Conservation (phyloP, 2,329 filamentous ascomycete genomes). For the Tolypocladium tundrense region DNA sequence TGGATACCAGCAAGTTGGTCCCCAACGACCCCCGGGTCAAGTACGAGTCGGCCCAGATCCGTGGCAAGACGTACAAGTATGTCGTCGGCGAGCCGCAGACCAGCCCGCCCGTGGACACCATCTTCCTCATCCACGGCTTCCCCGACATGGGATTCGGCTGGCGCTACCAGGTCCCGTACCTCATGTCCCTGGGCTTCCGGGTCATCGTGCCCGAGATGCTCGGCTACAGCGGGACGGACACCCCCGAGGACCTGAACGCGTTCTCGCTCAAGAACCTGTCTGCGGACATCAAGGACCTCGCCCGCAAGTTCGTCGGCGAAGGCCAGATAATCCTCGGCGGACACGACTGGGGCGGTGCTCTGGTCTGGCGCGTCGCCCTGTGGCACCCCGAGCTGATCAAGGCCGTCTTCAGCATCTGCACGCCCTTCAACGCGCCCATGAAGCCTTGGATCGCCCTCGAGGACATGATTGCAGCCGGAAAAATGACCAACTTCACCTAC, state of each 20-base stretch:
- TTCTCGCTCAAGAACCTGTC: conserved; percentile 66
- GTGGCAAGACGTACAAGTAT: conserved; percentile 62
- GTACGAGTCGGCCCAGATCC: conserved; percentile 51
- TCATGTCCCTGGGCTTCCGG: conserved; percentile 61
- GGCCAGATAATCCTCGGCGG: conserved; percentile 68
- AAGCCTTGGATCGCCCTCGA: conserved; percentile 45
- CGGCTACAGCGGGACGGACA: conserved; percentile 71
- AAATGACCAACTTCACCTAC: conserved; percentile 65
- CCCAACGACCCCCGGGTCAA: conserved; percentile 57
- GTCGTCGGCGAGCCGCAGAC: conserved; percentile 41
- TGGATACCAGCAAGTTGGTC: conserved; percentile 53
- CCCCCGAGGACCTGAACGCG: conserved; percentile 47
- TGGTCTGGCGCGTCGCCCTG: conserved; percentile 65
- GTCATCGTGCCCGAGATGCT: conserved; percentile 81
- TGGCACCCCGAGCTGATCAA: conserved; percentile 64
- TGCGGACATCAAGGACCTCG: conserved; percentile 65
- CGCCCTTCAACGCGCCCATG: conserved; percentile 54
- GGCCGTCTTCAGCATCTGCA: conserved; percentile 72
- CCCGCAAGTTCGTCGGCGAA: conserved; percentile 39
- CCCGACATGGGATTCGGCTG: conserved; percentile 78
- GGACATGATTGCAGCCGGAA: conserved; percentile 41
- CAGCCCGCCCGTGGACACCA: conserved; percentile 31
- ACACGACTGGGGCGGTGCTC: conserved; percentile 83
- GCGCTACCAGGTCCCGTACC: conserved; percentile 76
- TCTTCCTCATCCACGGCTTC: conserved; percentile 61